Base-by-base conservation (phyloP, 805 yeast genomes). In the Scheffersomyces amazonensis region DNA sequence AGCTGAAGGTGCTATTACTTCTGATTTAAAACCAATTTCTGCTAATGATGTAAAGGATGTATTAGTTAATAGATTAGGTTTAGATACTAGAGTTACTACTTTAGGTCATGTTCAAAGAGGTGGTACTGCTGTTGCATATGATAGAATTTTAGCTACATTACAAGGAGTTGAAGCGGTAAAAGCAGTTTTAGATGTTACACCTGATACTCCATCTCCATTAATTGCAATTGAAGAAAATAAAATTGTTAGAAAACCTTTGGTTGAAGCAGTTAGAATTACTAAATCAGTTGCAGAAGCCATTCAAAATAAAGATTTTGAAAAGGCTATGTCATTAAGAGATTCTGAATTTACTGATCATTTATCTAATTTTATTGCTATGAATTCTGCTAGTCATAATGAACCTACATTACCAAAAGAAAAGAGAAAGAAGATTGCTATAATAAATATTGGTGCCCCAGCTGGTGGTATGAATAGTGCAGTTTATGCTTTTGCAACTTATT, bases 21-120 rank as follows among this genome's bases (percentile, higher is more conserved):
- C 75, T 49, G 82, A 87, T 43, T 74, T 91, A 58, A 73, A 80
- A 41, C 95, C 93, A 32, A 87, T 93, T 51, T 75, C 90, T 9
- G 75, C 95, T 13, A 80, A 80, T 23, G 80, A 80, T 46, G 98
- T 93, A 42, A 83, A 84, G 64, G 80, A 87, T 36, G 93, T 83
- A 13, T 72, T 93, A 42, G 87, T 86, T 33, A 82, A 81, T 39
- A 43, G 42, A 15, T 69, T 93, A 45, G 96, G 96, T 10, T 75
- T 93, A 39, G 99, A 93, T 60, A 91, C 98, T 4, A 81, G 98
- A 62, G 83, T 91, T 53, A 93, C 99, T 30, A 87, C 95, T 10
- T 73, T 93, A 52, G 99, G 99, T 39, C 99, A 93, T 62, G 97
- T 93, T 38, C 99, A 93, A 73, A 80, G 99, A 67, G 99, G 99